phyloP scores from a whole-genome alignment of 140 eudicot species.

The Senecio squalidus region DNA sequence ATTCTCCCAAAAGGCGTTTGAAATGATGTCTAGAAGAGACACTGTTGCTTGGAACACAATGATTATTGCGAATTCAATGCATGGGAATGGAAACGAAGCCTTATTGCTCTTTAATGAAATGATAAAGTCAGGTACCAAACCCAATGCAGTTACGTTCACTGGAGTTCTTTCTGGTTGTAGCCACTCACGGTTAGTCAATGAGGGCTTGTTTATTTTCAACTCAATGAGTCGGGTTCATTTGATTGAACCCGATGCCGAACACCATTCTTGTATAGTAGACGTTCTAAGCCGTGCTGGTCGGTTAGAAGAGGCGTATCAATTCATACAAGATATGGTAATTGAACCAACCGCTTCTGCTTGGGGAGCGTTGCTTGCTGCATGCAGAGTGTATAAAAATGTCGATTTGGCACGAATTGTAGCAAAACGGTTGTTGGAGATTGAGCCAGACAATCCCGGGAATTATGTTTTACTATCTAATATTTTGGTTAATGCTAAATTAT shows the following conservation, averaged over 20 bases:
- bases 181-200: slow-evolving; percentile 68
- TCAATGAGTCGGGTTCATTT: slow-evolving; percentile 46
- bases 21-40: slow-evolving; percentile 45
- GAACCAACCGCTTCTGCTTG: slow-evolving; percentile 63
- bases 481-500: slow-evolving; percentile 61
- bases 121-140: slow-evolving; percentile 47
- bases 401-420: slow-evolving; percentile 72
- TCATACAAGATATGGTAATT: slow-evolving; percentile 44
- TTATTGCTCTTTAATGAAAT: slow-evolving; percentile 38
- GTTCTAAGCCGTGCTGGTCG: slow-evolving; percentile 58
- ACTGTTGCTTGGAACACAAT: slow-evolving; percentile 74
- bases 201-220: slow-evolving; percentile 46
- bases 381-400: slow-evolving; percentile 69
- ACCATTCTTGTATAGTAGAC: slow-evolving; percentile 62
- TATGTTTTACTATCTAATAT: slow-evolving; percentile 65
- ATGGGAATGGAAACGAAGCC: slow-evolving; percentile 62
- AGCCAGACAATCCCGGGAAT: slow-evolving; percentile 76
- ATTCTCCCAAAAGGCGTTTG: slow-evolving; percentile 33
- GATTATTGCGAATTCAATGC: slow-evolving; percentile 70
- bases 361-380: slow-evolving; percentile 67
- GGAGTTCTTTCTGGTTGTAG: slow-evolving; percentile 81
- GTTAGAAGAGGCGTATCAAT: slow-evolving; percentile 49
- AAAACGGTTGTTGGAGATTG: slow-evolving; percentile 58
- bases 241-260: slow-evolving; percentile 56
- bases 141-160: slow-evolving; percentile 66